phyloP scores from a whole-genome alignment of 352 stramenopile genomes.

The Pythium phragmiticola region DNA sequence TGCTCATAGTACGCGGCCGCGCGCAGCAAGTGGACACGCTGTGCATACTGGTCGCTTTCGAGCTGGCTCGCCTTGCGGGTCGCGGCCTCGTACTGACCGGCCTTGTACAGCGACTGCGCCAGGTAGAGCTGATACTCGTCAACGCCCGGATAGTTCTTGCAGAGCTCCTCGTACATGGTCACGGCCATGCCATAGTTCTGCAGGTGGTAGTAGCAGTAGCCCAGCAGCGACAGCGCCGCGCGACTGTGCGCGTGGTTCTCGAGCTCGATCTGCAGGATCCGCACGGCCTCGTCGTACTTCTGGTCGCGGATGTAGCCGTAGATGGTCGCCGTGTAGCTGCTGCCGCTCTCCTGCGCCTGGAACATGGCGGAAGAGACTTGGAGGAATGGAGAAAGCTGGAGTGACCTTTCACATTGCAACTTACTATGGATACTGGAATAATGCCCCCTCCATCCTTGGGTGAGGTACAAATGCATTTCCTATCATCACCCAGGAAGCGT shows the following conservation, averaged over 20 bases:
- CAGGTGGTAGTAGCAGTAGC: conserved; percentile 97
- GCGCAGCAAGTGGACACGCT: conserved; percentile 85
- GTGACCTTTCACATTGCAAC: conserved; percentile 1
- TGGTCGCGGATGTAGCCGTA: conserved; percentile 94
- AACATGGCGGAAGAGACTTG: conserved; percentile 38
- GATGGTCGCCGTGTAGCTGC: conserved; percentile 92
- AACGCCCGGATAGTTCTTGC: conserved; percentile 90
- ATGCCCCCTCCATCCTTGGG: not conserved
- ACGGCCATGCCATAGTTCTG: conserved; percentile 91
- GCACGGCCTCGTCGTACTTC: conserved; percentile 93
- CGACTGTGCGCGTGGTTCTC: conserved; percentile 93
- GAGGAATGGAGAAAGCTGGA: not conserved
- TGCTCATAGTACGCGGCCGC: conserved; percentile 95
- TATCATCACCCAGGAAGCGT: not conserved
- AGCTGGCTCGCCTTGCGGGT: conserved; percentile 81
- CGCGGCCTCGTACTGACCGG: conserved; percentile 74
- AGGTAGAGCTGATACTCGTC: conserved; percentile 96
- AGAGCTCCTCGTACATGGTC: conserved; percentile 94
- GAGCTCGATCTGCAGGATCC: conserved; percentile 90
- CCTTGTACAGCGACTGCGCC: conserved; percentile 94
- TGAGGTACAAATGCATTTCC: not conserved
- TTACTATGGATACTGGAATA: not conserved
- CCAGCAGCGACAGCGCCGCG: conserved; percentile 92
- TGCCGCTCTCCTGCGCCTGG: conserved; percentile 61
- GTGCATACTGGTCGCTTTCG: conserved; percentile 83